Conservation (phyloP, 2,329 filamentous ascomycete species). For the Cladophialophora carrionii region DNA sequence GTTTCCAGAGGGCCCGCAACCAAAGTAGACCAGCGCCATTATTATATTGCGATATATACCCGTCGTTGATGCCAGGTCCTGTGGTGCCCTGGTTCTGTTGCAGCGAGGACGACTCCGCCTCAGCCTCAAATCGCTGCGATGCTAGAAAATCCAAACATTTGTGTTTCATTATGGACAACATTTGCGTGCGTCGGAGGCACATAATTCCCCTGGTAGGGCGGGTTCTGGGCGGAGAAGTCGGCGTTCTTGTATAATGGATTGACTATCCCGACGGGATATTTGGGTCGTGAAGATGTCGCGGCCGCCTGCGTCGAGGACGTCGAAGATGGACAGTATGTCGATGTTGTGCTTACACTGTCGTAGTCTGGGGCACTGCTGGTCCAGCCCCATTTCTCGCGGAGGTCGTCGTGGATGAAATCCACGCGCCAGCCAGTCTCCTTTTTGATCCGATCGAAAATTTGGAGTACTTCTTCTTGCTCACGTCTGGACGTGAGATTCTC, state of each 20-base stretch:
- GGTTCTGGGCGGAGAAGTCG: slow-evolving; percentile 75
- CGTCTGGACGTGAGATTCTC: slow-evolving; percentile 68
- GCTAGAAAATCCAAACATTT: slow-evolving; percentile 36
- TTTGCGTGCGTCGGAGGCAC: slow-evolving; percentile 60
- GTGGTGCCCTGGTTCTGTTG: slow-evolving; percentile 5
- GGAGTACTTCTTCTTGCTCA: slow-evolving; percentile 80
- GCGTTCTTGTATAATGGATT: slow-evolving; percentile 73
- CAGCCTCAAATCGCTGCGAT: slow-evolving; percentile 22
- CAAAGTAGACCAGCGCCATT: background rate
- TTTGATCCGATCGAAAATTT: slow-evolving; percentile 74
- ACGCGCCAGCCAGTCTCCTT: slow-evolving; percentile 79
- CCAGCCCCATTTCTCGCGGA: slow-evolving; percentile 81
- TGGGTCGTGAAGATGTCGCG: slow-evolving; percentile 40
- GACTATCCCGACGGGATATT: slow-evolving; percentile 54
- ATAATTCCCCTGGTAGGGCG: slow-evolving; percentile 81
- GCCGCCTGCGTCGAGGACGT: slow-evolving; percentile 22
- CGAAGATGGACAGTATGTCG: slow-evolving; percentile 35
- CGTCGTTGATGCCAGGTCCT: slow-evolving; percentile 3
- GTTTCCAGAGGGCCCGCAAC: background rate
- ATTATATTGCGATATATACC: background rate
- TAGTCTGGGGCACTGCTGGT: slow-evolving; percentile 48
- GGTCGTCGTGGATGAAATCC: slow-evolving; percentile 69
- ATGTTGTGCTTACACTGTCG: slow-evolving; percentile 43
- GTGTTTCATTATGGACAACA: slow-evolving; percentile 28
- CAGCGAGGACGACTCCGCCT: background rate